phyloP scores from a whole-genome alignment of 140 eudicot species.

The Flaveria floridana region DNA sequence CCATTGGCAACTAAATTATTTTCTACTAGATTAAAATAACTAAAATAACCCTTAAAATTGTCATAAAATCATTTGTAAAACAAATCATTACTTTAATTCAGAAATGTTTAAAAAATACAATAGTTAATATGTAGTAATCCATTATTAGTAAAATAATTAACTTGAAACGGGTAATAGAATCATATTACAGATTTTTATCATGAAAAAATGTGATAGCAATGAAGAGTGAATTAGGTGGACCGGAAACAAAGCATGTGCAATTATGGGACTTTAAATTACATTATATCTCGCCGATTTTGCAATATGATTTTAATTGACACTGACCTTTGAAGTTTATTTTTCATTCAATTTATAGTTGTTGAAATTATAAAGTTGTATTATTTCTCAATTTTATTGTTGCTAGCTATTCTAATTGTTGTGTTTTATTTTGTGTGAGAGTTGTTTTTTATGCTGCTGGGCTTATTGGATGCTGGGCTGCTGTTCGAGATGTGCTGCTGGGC shows the following conservation, averaged over 20 bases:
- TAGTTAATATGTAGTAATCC: background rate
- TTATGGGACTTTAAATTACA: slow-evolving; percentile 39
- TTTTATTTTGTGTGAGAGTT: too few relatives aligned
- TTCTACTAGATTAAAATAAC: background rate
- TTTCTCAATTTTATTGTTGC: too few relatives aligned
- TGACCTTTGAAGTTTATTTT: slow-evolving; percentile 30
- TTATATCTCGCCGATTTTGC: slow-evolving; percentile 31
- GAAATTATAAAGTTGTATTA: too few relatives aligned
- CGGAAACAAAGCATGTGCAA: slow-evolving; percentile 43
- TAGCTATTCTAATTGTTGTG: too few relatives aligned
- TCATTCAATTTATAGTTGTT: background rate
- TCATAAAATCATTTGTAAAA: background rate
- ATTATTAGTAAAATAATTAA: background rate
- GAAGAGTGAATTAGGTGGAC: slow-evolving; percentile 30
- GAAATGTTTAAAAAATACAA: background rate
- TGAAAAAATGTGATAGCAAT: background rate
- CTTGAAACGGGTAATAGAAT: background rate
- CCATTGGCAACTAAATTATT: too few relatives aligned
- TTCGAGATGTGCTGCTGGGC: too few relatives aligned
- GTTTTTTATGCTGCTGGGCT: too few relatives aligned
- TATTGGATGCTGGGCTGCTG: too few relatives aligned
- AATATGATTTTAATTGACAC: slow-evolving; percentile 27
- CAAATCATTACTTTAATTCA: too few relatives aligned
- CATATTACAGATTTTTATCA: background rate
- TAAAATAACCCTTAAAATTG: background rate